These are phyloP conservation scores for Amaranthus palmeri DNA, from an alignment of 148 eudicot genomes.

Conservation along the genomic window DNA sequence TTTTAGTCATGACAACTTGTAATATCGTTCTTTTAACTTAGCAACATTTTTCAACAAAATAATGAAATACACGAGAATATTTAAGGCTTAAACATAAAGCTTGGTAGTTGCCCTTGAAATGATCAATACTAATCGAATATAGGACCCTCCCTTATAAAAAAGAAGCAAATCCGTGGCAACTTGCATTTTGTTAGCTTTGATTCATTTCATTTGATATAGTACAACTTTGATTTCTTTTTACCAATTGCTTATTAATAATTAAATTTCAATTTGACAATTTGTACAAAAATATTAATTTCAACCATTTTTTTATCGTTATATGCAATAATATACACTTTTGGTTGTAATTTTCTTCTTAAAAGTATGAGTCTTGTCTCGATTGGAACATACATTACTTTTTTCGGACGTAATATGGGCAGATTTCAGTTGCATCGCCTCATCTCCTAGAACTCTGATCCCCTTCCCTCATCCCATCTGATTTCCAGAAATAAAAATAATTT, in stretches of 20 bases:
- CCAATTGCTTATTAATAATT: neutral
- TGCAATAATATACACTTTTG: neutral
- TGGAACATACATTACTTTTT: no score
- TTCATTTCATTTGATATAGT: neutral
- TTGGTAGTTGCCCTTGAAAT: neutral
- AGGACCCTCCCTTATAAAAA: neutral
- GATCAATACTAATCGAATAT: neutral
- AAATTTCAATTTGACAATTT: conserved; percentile 18
- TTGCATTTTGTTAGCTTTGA: neutral
- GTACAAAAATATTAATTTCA: conserved; percentile 8
- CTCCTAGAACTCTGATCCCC: no score
- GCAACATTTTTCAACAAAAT: neutral
- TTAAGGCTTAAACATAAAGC: conserved; percentile 1
- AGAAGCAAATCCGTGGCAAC: conserved; percentile 11
- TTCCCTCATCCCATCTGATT: no score
- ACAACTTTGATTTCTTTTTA: conserved; percentile 11
- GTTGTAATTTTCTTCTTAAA: no score
- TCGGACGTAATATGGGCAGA: no score
- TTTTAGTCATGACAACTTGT: no score
- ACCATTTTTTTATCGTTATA: neutral
- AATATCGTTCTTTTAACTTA: no score
- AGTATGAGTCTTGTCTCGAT: no score
- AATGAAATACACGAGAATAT: neutral
- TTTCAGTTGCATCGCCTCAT: no score
- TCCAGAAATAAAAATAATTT: no score